Evolutionary conservation across 805 yeast genomes (phyloP).

Genomic region (Ogataea parapolymorpha): DNA sequence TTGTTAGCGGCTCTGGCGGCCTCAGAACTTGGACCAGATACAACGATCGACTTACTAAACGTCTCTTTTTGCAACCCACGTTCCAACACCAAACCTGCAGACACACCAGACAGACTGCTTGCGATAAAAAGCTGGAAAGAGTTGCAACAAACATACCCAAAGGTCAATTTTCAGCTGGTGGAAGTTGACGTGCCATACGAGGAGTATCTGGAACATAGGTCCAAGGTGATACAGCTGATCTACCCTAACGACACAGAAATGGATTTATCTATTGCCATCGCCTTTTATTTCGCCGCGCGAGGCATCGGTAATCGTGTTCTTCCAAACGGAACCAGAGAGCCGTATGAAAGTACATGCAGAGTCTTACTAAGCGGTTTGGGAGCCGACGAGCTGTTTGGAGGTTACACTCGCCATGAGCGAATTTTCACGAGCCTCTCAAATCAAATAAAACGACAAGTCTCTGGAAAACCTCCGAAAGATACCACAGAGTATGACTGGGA

Average conservation of each 20-base stretch:
- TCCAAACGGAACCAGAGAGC: constrained; percentile 13
- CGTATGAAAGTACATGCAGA: constrained; percentile 52
- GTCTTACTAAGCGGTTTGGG: constrained; percentile 91
- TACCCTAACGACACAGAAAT: constrained; percentile 85
- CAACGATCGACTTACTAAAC: constrained; percentile 71
- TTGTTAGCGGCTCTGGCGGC: constrained; percentile 59
- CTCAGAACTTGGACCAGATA: constrained; percentile 27
- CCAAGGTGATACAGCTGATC: constrained; percentile 61
- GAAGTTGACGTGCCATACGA: constrained; percentile 74
- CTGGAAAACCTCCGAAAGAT: constrained; percentile 22
- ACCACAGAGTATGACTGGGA: constrained; percentile 11
- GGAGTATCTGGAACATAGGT: constrained; percentile 51
- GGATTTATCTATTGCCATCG: constrained; percentile 94
- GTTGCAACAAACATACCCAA: constrained; percentile 43
- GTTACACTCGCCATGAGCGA: constrained; percentile 80
- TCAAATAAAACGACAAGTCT: constrained; percentile 20
- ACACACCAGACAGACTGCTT: constrained; percentile 84
- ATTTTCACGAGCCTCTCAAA: constrained; percentile 36
- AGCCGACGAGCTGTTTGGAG: constrained; percentile 96
- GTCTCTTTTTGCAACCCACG: constrained; percentile 93
- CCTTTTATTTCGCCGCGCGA: constrained; percentile 86
- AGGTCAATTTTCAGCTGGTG: constrained; percentile 46
- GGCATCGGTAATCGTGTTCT: constrained; percentile 40
- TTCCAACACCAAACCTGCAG: constrained; percentile 51
- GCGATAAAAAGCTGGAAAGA: constrained; percentile 62